Base-by-base conservation (phyloP, 257 asterid species). In the Cruciata laevipes region DNA sequence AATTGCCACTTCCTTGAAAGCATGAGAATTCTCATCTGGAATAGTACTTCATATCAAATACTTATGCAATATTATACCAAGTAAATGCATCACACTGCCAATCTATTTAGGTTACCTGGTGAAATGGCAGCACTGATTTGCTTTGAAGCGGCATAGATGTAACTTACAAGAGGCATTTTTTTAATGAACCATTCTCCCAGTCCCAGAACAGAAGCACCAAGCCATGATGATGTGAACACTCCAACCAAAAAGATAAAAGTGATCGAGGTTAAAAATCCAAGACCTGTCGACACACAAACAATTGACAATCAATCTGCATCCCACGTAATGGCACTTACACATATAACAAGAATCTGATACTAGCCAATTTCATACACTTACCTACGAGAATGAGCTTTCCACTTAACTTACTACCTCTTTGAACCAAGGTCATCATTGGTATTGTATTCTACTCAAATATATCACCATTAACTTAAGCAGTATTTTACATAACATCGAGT, bases 1-100 rank as follows among this genome's bases (percentile, higher is more conserved):
- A 11, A 89, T 85, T 6, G 95, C 95, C 52, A 87, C 97, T 79
- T 89, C 97, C 76, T 87, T 89, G 84, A 89, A 89, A 63, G 96
- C 96, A n/a, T 81, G 89, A 23, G 97, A 80, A 23, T 75, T 77
- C 78, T 89, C 81, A 65, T 87, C 91, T 87, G 84, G 70, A 73
- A 55, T 53, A 13, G 31, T 65, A 47, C 1, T 37, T 62, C 56
- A 42, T 37, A 67, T 27, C 65, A 65, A 44, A 66, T 49, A 31
- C 56, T 47, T 31, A 25, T 16, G 65, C 30, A 66, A 14, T 5
- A 5, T 4, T 0, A 21, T 5, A n/a, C 35, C 30, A 59, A 40
- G 13, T 59, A 42, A 60, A 24, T 38, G 58, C 32, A 44, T 17
- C 7, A 6, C 14, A 7, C 12, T 33, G 35, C 21, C 9, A 3